A percentile compares a stretch with the other conserved stretches of the same genome.
phyloP scores from a whole-genome alignment of 441 rosid species.

The Populus hybrid region DNA sequence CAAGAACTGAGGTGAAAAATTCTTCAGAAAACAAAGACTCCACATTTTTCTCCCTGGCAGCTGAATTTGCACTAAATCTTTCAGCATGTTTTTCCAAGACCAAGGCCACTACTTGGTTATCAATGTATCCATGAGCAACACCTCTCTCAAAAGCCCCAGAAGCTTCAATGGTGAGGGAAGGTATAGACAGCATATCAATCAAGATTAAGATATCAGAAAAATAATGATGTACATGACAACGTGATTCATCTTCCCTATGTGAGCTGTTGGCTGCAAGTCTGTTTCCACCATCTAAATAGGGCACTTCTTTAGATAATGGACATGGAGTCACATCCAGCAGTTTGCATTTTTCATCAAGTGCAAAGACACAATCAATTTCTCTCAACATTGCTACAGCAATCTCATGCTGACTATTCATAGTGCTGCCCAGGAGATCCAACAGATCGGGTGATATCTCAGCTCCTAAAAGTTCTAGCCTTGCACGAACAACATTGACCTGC shows the following conservation, averaged over 20 bases:
- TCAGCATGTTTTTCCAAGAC: conserved; percentile 61
- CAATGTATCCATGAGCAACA: conserved; percentile 59
- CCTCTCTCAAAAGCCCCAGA: conserved; percentile 73
- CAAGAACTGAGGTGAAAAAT: conserved; percentile 58
- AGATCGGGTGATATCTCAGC: conserved; percentile 59
- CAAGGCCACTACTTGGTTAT: conserved; percentile 49
- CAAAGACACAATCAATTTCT: conserved; percentile 61
- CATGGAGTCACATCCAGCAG: too few relatives aligned
- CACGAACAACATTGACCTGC: conserved; percentile 68
- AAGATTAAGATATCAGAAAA: conserved; percentile 74
- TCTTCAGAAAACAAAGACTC: conserved; percentile 10
- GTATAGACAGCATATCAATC: conserved; percentile 67
- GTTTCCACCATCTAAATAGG: conserved; percentile 39
- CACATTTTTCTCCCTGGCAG: conserved; percentile 43
- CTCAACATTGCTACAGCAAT: conserved; percentile 58
- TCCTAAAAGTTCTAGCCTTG: conserved; percentile 61
- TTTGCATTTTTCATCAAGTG: conserved; percentile 38
- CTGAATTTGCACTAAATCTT: conserved; percentile 37
- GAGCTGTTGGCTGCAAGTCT: conserved; percentile 37
- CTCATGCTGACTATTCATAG: conserved; percentile 61
- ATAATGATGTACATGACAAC: conserved; percentile 31
- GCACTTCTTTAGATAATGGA: too few relatives aligned
- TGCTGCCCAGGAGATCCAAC: conserved; percentile 62
- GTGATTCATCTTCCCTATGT: conserved; percentile 43
- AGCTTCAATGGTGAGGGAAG: conserved; percentile 66